phyloP scores from a whole-genome alignment of 192 early-diverging fungal genomes.

The Umbelopsis ramanniana region DNA sequence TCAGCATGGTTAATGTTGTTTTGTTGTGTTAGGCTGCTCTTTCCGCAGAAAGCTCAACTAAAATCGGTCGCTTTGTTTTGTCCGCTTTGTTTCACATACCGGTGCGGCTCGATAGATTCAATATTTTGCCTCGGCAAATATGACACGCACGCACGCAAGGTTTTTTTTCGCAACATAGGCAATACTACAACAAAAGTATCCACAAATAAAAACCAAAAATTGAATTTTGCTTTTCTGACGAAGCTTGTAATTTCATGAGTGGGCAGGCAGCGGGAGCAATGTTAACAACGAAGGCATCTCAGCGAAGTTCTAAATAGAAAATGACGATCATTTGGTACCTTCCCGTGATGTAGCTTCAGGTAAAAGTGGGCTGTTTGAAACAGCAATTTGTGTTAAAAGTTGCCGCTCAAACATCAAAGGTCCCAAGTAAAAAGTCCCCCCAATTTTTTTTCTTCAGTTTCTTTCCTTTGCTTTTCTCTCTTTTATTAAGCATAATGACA shows the following conservation, averaged over 20 bases:
- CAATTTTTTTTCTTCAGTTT: neutral
- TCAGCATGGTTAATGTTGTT: neutral
- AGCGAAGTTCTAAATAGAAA: neutral
- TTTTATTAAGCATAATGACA: neutral
- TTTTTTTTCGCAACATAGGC: constrained; percentile 8
- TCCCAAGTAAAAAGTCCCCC: no score
- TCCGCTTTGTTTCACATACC: constrained; percentile 19
- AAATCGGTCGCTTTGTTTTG: constrained; percentile 30
- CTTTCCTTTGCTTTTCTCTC: neutral
- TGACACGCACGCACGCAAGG: neutral
- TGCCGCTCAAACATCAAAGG: no score
- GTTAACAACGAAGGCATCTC: neutral
- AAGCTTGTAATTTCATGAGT: neutral
- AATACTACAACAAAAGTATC: constrained; percentile 6
- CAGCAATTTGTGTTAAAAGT: neutral
- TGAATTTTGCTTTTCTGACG: neutral
- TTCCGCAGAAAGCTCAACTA: constrained; percentile 42
- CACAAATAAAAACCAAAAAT: neutral
- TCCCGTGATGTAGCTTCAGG: neutral
- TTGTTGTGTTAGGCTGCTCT: constrained; percentile 22
- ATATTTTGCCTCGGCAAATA: constrained; percentile 3
- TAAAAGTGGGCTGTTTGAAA: constrained; percentile 11
- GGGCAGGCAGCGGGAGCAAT: neutral
- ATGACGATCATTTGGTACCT: neutral
- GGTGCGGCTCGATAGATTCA: constrained; percentile 11